phyloP scores from a whole-genome alignment of 257 asterid genomes.

The Ilex asprella region DNA sequence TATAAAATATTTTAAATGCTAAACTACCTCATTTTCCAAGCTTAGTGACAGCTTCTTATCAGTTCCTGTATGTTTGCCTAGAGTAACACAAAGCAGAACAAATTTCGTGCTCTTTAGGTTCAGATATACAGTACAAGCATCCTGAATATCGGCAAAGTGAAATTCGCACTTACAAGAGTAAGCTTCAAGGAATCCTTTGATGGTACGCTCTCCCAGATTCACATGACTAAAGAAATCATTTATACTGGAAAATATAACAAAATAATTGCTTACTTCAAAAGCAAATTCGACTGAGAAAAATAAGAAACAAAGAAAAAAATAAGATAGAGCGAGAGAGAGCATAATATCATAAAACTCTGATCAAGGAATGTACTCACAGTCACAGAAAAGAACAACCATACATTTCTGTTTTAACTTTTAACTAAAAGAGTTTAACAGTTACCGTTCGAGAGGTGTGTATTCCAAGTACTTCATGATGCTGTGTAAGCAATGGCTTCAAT shows the following conservation, averaged over 20 bases:
- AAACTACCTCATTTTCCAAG: constrained; percentile 78
- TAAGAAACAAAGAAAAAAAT: neutral
- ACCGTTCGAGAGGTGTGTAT: constrained; percentile 79
- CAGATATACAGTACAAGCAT: constrained; percentile 3
- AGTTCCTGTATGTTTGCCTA: constrained; percentile 87
- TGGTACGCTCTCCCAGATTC: constrained; percentile 86
- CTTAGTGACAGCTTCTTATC: constrained; percentile 93
- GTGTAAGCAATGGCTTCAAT: too few species aligned
- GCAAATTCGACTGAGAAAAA: neutral
- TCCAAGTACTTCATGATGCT: constrained; percentile 79
- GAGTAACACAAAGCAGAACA: constrained; percentile 14
- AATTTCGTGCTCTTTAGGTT: constrained; percentile 2
- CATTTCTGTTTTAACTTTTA: neutral
- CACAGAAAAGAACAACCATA: neutral
- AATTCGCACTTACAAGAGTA: constrained; percentile 74
- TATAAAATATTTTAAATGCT: constrained; percentile 8
- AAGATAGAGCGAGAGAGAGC: neutral
- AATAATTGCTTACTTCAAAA: neutral
- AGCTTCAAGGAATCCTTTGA: constrained; percentile 85
- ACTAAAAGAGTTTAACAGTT: constrained; percentile 11
- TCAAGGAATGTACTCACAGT: neutral
- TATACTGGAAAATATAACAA: constrained; percentile 37
- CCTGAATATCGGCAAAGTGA: constrained; percentile 1
- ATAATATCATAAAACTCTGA: neutral
- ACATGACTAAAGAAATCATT: constrained; percentile 73